Base-by-base conservation (phyloP, 768 basidiomycete species). In the Lactarius hatsudake region DNA sequence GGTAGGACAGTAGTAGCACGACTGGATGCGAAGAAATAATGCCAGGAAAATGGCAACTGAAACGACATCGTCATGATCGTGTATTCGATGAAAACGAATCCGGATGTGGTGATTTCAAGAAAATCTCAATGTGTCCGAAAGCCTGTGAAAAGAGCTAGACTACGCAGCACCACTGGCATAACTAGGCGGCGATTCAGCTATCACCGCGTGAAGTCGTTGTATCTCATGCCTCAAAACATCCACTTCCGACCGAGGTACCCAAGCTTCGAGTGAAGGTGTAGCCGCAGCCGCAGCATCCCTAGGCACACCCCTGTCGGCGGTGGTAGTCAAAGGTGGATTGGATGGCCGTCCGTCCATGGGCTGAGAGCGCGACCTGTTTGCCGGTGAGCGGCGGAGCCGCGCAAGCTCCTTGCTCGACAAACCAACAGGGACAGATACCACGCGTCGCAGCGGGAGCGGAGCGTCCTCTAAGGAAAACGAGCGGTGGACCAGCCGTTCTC, bases 321-420 rank as follows among this genome's bases (percentile, higher is more conserved):
- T 23, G 15, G 8, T 6, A 26, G 6, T 17, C 18, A 32, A 48
- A 20, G 45, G 23, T 5, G 42, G 5, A 4, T 5, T 40, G 5
- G 34, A 45, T 1, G 15, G 62, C 23, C 34, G 36, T n/a, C 18
- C 59, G 36, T 43, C n/a, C 18, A 26, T n/a, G 38, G 18, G 26
- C 17, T 55, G 58, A 32, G 40, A 42, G 3, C 28, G 55, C 10
- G 40, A 58, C 12, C 20, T 26, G 30, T 63, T 61, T 26, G 62
- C 10, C 15, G 15, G 13, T 6, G 40, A 40, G 42, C 62, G 61
- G 10, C 34, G 34, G 34, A 62, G 34, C 23, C 53, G 65, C n/a
- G 65, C 65, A 17, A 66, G 61, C 58, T 69, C 45, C 45, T 67
- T 69, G 51, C 40, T 23, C 1, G 65, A 53, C 32, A 69, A 38